Evolutionary conservation across 192 early-diverging fungal species (phyloP).

Genomic region (Entomortierella beljakovae): DNA sequence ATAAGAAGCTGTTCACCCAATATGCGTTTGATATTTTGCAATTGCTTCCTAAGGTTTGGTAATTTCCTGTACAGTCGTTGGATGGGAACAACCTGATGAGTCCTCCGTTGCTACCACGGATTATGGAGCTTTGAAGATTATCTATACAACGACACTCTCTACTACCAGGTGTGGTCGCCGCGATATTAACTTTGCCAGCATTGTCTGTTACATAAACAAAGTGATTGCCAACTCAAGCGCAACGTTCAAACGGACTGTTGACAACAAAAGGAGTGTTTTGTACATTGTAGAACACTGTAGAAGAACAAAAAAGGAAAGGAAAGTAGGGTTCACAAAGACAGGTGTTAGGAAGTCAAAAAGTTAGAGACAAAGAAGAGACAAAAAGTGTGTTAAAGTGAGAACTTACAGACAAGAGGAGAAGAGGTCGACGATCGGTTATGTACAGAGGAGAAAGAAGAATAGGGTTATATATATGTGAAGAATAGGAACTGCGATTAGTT

Average conservation of each 20-base stretch:
- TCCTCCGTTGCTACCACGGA: constrained; percentile 6
- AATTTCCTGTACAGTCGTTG: constrained; percentile 19
- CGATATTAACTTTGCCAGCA: neutral
- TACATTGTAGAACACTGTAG: constrained; percentile 4
- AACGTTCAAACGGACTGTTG: neutral
- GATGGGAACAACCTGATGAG: constrained; percentile 13
- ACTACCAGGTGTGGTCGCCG: neutral
- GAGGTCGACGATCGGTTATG: neutral
- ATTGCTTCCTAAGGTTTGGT: constrained; percentile 1
- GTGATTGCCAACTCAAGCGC: neutral
- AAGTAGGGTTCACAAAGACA: neutral
- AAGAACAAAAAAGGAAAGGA: neutral
- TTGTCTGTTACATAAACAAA: neutral
- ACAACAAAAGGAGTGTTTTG: constrained; percentile 7
- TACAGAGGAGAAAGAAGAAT: neutral
- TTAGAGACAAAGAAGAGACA: neutral
- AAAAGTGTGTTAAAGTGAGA: neutral
- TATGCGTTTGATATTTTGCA: neutral
- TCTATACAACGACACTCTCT: constrained; percentile 4
- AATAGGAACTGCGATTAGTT: too few relatives aligned
- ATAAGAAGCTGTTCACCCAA: constrained; percentile 26
- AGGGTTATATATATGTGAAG: neutral
- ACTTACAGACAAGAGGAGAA: constrained; percentile 1
- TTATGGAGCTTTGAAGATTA: constrained; percentile 14
- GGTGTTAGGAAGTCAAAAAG: neutral